These are phyloP conservation scores for Chaetomium sp. DNA, from an alignment of 2,329 filamentous ascomycete species.

Conservation along the genomic window DNA sequence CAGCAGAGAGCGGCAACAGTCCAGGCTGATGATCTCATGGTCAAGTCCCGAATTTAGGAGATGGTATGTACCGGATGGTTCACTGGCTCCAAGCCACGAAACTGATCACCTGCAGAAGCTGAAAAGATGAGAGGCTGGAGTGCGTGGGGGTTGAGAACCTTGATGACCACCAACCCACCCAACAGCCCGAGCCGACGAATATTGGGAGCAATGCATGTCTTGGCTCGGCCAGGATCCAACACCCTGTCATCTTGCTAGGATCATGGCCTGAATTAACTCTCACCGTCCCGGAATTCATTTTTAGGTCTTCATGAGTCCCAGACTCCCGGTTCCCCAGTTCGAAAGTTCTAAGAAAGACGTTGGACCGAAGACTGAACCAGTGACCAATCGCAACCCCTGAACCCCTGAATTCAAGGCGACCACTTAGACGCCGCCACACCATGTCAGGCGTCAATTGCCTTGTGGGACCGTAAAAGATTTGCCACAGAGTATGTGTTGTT, in stretches of 20 bases:
- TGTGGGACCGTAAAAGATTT: not conserved
- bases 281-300: not conserved
- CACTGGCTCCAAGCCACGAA: not conserved
- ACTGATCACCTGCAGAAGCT: not conserved
- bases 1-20: not conserved
- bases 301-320: not conserved
- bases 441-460: conserved; percentile 1
- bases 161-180: conserved; percentile 10
- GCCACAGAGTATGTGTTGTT: not conserved
- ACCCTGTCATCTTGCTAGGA: not conserved
- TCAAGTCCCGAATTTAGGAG: not conserved
- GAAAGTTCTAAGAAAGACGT: not conserved
- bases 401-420: not conserved
- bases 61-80: not conserved
- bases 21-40: conserved; percentile 2
- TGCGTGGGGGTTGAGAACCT: conserved; percentile 7
- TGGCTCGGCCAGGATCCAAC: not conserved
- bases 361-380: not conserved
- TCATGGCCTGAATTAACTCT: not conserved
- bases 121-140: conserved; percentile 4
- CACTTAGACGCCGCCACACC: conserved; percentile 21
- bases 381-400: conserved; percentile 15
- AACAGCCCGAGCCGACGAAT: not conserved
- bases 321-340: too few relatives aligned
- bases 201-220: not conserved